Base-by-base conservation (phyloP, 108 stramenopile genomes). In the Thalassiosira profunda region DNA sequence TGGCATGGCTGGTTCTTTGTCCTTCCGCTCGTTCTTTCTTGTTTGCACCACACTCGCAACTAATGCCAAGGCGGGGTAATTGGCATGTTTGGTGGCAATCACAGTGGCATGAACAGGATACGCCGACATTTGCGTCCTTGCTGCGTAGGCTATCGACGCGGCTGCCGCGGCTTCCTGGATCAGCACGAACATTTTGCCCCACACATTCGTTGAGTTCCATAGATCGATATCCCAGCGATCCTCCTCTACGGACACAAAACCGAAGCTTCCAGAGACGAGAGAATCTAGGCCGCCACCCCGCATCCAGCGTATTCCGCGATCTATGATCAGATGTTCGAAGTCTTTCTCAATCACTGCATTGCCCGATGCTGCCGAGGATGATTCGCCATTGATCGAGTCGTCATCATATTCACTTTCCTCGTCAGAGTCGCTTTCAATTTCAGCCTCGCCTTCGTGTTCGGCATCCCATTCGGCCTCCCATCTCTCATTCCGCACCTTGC, bases 1-100 rank as follows among this genome's bases (percentile, higher is more conserved):
- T n/a, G n/a, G n/a, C n/a, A n/a, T n/a, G n/a, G n/a, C n/a, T n/a
- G n/a, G n/a, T n/a, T n/a, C n/a, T n/a, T n/a, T n/a, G n/a, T n/a
- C n/a, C n/a, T n/a, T n/a, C n/a, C 29, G 15, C 38, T 30, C 2
- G 12, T 29, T 49, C 38, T n/a, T 51, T n/a, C n/a, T 23, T 29
- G 3, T 18, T 38, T 43, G 25, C 1, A 58, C 25, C 4, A 51
- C 36, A 46, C 69, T 51, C 12, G 69, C 69, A n/a, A 47, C 69
- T 29, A 70, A 37, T 4, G 63, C 72, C 14, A 74, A 8, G 4
- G 72, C 63, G 11, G 72, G 72, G 44, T 59, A 74, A 31, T 74
- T 48, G 11, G 23, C 28, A 45, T 65, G 36, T 44, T 74, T 74
- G 24, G 72, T 74, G 2, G 56, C 63, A 42, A 65, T 34, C 18